Percentiles rank a stretch among this genome's conserved stretches.
Evolutionary conservation across 2,329 filamentous ascomycete species (phyloP).

Genomic region (Aspergillus fijiensis): DNA sequence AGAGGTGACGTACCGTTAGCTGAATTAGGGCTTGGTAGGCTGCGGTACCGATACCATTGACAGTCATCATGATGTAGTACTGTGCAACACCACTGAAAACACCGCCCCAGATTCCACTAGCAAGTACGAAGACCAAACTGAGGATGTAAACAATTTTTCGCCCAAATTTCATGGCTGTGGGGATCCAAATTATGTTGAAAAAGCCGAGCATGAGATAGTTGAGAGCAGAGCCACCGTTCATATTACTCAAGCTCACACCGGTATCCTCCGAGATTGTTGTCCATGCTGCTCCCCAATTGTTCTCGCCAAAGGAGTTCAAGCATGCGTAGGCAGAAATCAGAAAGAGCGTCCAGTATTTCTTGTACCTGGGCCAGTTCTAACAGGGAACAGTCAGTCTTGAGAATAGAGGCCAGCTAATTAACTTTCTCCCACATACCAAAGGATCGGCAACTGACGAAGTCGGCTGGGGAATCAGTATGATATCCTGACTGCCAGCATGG

Average conservation of each 20-base stretch:
- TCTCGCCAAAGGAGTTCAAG: slow-evolving; percentile 44
- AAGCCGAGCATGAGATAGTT: slow-evolving; percentile 45
- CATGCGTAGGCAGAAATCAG: slow-evolving; percentile 43
- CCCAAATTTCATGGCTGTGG: slow-evolving; percentile 35
- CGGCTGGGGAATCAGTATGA: slow-evolving; percentile 36
- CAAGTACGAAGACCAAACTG: slow-evolving; percentile 33
- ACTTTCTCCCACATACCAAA: slow-evolving; percentile 17
- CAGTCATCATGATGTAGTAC: slow-evolving; percentile 30
- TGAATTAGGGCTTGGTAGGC: slow-evolving; percentile 43
- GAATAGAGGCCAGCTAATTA: background rate
- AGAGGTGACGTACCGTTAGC: slow-evolving; percentile 29
- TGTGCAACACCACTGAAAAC: slow-evolving; percentile 27
- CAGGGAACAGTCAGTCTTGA: background rate
- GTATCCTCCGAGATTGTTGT: slow-evolving; percentile 43
- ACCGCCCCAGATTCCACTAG: slow-evolving; percentile 34
- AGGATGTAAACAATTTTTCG: slow-evolving; percentile 38
- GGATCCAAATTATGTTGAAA: slow-evolving; percentile 43
- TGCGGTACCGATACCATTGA: slow-evolving; percentile 38
- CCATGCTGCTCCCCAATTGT: slow-evolving; percentile 45
- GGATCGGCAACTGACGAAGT: slow-evolving; percentile 32
- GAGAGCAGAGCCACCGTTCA: slow-evolving; percentile 44
- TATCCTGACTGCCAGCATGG: slow-evolving; percentile 26
- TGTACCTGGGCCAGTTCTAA: slow-evolving; percentile 36
- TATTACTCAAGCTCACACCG: slow-evolving; percentile 39
- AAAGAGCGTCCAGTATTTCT: slow-evolving; percentile 44